phyloP scores from a whole-genome alignment of 805 yeast species.

The Starmerella stigmatis region DNA sequence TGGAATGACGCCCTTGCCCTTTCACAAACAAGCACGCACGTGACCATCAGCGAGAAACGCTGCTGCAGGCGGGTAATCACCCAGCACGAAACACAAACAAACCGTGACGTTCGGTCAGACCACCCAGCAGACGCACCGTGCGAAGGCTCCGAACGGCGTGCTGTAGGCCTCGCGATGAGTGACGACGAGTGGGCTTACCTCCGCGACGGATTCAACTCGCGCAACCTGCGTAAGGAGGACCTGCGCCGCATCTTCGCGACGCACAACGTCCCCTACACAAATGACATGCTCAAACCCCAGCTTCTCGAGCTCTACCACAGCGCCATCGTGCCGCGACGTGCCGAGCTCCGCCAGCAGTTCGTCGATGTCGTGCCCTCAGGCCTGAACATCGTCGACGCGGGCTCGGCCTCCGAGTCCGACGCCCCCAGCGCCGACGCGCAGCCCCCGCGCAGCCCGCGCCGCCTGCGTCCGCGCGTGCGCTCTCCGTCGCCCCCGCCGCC shows the following conservation, averaged over 20 bases:
- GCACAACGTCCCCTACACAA: slow-evolving; percentile 50
- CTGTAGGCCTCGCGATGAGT: slow-evolving; percentile 8
- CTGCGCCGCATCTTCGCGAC: slow-evolving; percentile 55
- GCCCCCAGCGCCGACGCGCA: background rate
- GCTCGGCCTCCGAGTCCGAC: slow-evolving; percentile 6
- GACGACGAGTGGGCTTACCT: slow-evolving; percentile 22
- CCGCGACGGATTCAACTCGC: slow-evolving; percentile 53
- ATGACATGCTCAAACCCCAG: slow-evolving; percentile 57
- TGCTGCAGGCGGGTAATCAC: no score
- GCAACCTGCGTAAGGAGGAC: slow-evolving; percentile 53
- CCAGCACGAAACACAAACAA: no score
- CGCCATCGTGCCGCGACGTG: slow-evolving; percentile 42
- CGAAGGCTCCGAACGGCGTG: no score
- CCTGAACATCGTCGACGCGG: slow-evolving; percentile 33
- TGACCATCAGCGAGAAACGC: no score
- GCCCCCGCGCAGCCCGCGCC: slow-evolving; percentile 4
- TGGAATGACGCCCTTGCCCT: no score
- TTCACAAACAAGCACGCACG: no score
- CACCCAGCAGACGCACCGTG: no score
- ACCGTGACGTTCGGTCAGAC: no score
- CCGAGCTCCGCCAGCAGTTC: slow-evolving; percentile 32
- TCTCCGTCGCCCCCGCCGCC: background rate
- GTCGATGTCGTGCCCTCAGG: slow-evolving; percentile 31
- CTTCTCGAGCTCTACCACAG: slow-evolving; percentile 51
- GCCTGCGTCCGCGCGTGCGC: slow-evolving; percentile 3